Conservation (phyloP, 2,329 filamentous ascomycete species). For the Aspergillus bombycis region DNA sequence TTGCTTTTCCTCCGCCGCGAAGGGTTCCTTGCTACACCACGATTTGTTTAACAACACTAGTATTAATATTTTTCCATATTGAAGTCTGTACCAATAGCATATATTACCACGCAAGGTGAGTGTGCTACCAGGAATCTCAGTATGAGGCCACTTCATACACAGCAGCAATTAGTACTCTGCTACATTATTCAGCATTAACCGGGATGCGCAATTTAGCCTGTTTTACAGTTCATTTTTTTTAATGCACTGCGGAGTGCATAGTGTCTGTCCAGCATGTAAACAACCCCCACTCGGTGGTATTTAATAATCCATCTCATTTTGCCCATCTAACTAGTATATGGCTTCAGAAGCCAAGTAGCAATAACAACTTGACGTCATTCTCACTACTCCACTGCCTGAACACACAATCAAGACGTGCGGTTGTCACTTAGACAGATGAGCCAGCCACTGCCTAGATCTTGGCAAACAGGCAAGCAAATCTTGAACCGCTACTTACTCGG, state of each 20-base stretch:
- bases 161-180: not conserved
- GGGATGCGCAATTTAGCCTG: not conserved
- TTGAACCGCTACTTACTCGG: not conserved
- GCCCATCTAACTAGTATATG: not conserved
- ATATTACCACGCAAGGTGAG: not conserved
- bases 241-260: constrained; percentile 2
- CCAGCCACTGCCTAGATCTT: not conserved
- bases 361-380: not conserved
- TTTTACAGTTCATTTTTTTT: not conserved
- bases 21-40: not conserved
- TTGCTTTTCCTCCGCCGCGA: not conserved
- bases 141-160: not conserved
- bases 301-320: not conserved
- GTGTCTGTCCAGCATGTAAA: not conserved
- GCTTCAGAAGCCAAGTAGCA: not conserved
- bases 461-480: not conserved
- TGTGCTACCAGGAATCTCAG: not conserved
- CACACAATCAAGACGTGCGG: not conserved
- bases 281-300: not conserved
- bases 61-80: not conserved
- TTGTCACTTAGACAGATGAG: not conserved
- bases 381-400: not conserved
- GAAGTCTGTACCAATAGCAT: not conserved
- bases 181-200: not conserved
- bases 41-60: not conserved